A percentile compares a stretch with the other conserved stretches of the same genome.
Conservation (phyloP, 202 grass and related monocot genomes). For the Zoysia matrella region DNA sequence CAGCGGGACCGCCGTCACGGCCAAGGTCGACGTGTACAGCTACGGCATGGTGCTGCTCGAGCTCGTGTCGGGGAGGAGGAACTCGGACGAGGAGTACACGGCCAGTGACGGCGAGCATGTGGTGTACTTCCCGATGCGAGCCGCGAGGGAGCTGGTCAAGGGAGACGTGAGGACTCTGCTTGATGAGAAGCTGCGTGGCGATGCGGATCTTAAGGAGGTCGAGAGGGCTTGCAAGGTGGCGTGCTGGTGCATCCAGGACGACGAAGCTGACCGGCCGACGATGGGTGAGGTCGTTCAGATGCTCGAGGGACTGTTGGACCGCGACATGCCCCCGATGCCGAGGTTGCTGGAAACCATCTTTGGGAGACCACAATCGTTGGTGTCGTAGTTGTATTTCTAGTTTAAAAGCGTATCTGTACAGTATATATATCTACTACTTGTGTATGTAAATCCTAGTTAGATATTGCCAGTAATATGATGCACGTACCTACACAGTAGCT, state of each 20-base stretch:
- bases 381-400: background rate
- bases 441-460: no score
- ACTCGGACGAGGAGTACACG: slow-evolving; percentile 6
- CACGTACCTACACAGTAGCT: no score
- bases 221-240: slow-evolving; percentile 56
- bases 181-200: slow-evolving; percentile 44
- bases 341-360: slow-evolving; percentile 37
- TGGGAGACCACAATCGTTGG: background rate
- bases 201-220: slow-evolving; percentile 41
- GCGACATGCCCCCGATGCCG: slow-evolving; percentile 57
- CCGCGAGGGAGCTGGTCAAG: slow-evolving; percentile 41
- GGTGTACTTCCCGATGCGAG: slow-evolving; percentile 46
- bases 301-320: slow-evolving; percentile 49
- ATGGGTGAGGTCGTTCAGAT: slow-evolving; percentile 62
- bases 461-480: no score
- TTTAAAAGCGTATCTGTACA: no score
- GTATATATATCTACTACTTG: no score
- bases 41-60: slow-evolving; percentile 65
- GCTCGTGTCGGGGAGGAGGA: slow-evolving; percentile 54
- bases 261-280: slow-evolving; percentile 51
- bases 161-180: slow-evolving; percentile 51
- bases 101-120: background rate
- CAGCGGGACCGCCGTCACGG: slow-evolving; percentile 49
- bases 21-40: slow-evolving; percentile 57
- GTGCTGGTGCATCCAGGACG: slow-evolving; percentile 66